These are phyloP conservation scores for Ceratorhiza oryzae-sativae DNA, from an alignment of 1,284 basidiomycete genomes.

Conservation along the genomic window DNA sequence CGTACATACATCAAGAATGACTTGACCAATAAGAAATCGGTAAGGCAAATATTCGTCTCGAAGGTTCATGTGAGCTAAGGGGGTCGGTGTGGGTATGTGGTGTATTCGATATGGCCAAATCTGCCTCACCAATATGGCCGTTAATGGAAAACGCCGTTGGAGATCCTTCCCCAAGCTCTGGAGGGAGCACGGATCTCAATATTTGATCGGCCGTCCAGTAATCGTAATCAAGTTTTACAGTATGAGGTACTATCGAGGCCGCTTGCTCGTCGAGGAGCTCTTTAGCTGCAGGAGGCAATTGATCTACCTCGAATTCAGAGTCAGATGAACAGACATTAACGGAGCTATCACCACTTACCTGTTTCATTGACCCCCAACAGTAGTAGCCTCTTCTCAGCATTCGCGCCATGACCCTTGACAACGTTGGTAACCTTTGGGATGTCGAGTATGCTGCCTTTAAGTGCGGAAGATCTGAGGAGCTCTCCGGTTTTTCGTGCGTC, in stretches of 20 bases:
- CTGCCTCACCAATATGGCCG: constrained; percentile 83
- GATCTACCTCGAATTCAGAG: constrained; percentile 56
- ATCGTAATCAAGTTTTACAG: constrained; percentile 75
- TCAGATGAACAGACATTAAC: constrained; percentile 29
- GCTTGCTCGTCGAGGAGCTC: constrained; percentile 63
- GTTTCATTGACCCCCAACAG: constrained; percentile 65
- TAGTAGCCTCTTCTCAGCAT: constrained; percentile 63
- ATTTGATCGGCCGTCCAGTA: constrained; percentile 93
- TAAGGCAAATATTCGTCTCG: constrained; percentile 90
- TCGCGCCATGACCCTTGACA: constrained; percentile 56
- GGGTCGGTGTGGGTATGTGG: neutral
- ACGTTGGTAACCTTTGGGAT: constrained; percentile 36
- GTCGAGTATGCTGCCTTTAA: constrained; percentile 14
- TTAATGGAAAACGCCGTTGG: constrained; percentile 88
- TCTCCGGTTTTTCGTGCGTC: constrained; percentile 63
- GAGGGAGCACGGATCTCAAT: constrained; percentile 78
- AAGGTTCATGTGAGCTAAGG: constrained; percentile 86
- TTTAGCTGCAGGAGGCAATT: constrained; percentile 63
- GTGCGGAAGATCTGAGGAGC: constrained; percentile 52
- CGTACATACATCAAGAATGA: constrained; percentile 86
- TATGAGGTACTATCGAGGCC: constrained; percentile 64
- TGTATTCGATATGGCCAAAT: neutral
- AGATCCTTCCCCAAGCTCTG: constrained; percentile 74
- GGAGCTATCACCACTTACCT: constrained; percentile 55
- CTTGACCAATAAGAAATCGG: constrained; percentile 88